A percentile compares a stretch with the other conserved stretches of the same genome.
Conservation (phyloP, 495 filamentous ascomycete genomes). For the Opeltia flavorubescens region DNA sequence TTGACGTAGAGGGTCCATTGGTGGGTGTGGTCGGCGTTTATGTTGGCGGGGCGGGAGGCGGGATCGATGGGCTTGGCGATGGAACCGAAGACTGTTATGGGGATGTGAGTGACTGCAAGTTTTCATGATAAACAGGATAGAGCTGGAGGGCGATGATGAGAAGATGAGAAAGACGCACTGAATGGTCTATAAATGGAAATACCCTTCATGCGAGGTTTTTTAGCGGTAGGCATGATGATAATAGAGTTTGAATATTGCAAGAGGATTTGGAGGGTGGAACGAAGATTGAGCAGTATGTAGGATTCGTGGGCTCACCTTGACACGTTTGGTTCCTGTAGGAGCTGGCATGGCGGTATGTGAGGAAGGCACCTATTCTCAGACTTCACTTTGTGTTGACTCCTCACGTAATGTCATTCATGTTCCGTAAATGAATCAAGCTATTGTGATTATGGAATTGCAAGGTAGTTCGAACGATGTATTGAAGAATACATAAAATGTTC, state of each 20-base stretch:
- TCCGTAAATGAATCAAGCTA: too few relatives aligned
- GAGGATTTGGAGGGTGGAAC: not conserved
- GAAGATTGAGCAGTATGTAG: too few relatives aligned
- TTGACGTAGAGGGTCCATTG: constrained; percentile 89
- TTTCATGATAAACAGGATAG: not conserved
- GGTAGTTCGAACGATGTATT: too few relatives aligned
- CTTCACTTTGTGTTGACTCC: too few relatives aligned
- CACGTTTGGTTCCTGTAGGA: constrained; percentile 40
- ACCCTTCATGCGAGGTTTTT: constrained; percentile 40
- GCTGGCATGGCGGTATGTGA: constrained; percentile 34
- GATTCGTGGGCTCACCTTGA: constrained; percentile 30
- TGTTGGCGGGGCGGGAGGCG: constrained; percentile 43
- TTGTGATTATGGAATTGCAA: too few relatives aligned
- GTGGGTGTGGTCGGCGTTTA: constrained; percentile 73
- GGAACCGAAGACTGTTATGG: constrained; percentile 54
- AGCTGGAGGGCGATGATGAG: not conserved
- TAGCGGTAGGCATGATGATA: not conserved
- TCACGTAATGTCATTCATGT: too few relatives aligned
- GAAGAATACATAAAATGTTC: too few relatives aligned
- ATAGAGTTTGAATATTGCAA: not conserved
- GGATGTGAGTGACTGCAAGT: constrained; percentile 4
- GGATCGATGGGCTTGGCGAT: constrained; percentile 65
- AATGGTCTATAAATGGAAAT: constrained; percentile 65
- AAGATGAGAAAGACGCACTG: constrained; percentile 21
- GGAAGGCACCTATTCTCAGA: too few relatives aligned